A percentile compares a stretch with the other conserved stretches of the same genome.
These are phyloP conservation scores for Serpula lacrymans DNA, from an alignment of 768 basidiomycete species.

Conservation along the genomic window DNA sequence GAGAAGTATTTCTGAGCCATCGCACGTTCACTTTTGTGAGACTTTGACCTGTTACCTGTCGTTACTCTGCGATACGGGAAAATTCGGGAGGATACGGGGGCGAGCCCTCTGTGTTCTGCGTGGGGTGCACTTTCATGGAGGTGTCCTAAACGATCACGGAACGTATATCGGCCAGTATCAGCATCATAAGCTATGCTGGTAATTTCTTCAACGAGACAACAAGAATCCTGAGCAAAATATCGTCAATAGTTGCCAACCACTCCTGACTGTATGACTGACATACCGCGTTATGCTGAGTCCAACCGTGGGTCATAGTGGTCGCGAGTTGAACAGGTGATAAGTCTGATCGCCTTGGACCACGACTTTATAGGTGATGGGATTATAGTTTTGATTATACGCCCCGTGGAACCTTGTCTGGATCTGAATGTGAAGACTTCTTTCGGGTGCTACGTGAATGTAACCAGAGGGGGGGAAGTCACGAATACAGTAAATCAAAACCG, in stretches of 20 bases:
- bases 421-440: too few relatives aligned
- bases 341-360: too few relatives aligned
- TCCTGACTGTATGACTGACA: too few relatives aligned
- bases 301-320: too few relatives aligned
- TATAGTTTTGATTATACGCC: too few relatives aligned
- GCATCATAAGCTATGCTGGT: conserved; percentile 52
- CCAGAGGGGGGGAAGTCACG: too few relatives aligned
- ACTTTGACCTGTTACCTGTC: conserved; percentile 21
- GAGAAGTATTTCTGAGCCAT: background rate
- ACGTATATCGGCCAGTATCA: conserved; percentile 49
- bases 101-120: conserved; percentile 42
- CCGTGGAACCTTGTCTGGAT: too few relatives aligned
- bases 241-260: background rate
- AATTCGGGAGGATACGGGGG: conserved; percentile 25
- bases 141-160: conserved; percentile 41
- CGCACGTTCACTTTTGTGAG: conserved; percentile 16
- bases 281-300: too few relatives aligned
- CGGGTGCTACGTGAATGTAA: too few relatives aligned
- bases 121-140: conserved; percentile 44
- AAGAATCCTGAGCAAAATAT: conserved; percentile 25
- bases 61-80: conserved; percentile 23
- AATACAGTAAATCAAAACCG: too few relatives aligned
- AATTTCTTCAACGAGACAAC: conserved; percentile 40
- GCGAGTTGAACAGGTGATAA: too few relatives aligned
- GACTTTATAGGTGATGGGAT: too few relatives aligned